These are phyloP conservation scores for Candida arabinofermentans DNA, from an alignment of 805 yeast species.

Conservation along the genomic window DNA sequence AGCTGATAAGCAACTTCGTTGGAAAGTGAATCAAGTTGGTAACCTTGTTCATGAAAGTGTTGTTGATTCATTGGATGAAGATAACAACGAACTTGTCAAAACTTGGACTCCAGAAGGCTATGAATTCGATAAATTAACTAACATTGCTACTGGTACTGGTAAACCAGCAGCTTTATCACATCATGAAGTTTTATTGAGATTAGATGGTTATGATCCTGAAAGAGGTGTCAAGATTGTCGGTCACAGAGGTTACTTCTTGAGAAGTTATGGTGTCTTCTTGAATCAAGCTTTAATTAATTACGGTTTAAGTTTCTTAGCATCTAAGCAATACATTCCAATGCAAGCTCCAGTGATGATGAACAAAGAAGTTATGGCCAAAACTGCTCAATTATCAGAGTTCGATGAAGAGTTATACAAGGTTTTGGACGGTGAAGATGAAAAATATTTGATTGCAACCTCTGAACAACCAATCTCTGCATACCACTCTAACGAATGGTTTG, in stretches of 20 bases:
- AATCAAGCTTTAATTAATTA: conserved; percentile 98
- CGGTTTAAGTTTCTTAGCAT: conserved; percentile 78
- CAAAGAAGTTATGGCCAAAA: conserved; percentile 98
- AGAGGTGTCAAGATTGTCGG: conserved; percentile 97
- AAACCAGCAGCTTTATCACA: conserved; percentile 80
- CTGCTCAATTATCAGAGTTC: conserved; percentile 96
- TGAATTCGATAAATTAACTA: conserved; percentile 47
- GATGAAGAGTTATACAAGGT: conserved; percentile 98
- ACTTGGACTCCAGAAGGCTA: conserved; percentile 78
- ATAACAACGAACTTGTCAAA: conserved; percentile 79
- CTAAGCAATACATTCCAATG: conserved; percentile 75
- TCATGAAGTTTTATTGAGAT: conserved; percentile 88
- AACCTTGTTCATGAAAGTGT: conserved; percentile 93
- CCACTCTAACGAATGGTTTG: conserved; percentile 98
- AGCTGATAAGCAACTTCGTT: conserved; percentile 70
- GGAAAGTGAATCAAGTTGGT: conserved; percentile 86
- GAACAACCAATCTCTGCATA: conserved; percentile 99
- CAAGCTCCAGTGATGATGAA: conserved; percentile 99
- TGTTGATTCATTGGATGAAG: conserved; percentile 84
- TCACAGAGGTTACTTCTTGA: conserved; percentile 96
- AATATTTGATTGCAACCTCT: conserved; percentile 95
- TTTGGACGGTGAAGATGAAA: conserved; percentile 94
- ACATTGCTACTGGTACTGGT: conserved; percentile 73
- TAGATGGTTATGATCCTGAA: conserved; percentile 98
- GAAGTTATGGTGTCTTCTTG: conserved; percentile 93